Percentiles rank a stretch among this genome's conserved stretches.
Conservation (phyloP, 2,329 filamentous ascomycete genomes). For the Colletotrichum aenigma region DNA sequence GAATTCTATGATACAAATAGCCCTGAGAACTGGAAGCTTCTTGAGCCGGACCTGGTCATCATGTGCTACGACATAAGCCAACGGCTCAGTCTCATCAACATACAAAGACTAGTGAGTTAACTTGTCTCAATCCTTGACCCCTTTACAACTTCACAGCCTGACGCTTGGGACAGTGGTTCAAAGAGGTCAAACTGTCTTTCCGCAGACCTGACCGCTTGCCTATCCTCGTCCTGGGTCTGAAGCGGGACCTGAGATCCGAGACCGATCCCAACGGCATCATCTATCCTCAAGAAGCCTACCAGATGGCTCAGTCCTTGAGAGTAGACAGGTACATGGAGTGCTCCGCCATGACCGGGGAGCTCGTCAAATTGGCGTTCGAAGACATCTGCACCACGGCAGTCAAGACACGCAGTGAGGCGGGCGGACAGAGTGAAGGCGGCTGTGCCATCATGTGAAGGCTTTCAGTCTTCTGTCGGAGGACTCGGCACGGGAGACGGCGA, state of each 20-base stretch:
- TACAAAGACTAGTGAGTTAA: conserved; percentile 57
- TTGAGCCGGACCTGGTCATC: conserved; percentile 62
- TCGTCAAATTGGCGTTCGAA: conserved; percentile 61
- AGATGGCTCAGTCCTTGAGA: conserved; percentile 60
- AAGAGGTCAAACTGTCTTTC: conserved; percentile 56
- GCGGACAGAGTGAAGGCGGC: conserved; percentile 60
- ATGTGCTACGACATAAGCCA: conserved; percentile 68
- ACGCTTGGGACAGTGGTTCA: conserved; percentile 56
- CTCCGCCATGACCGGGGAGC: conserved; percentile 64
- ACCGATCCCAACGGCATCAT: conserved; percentile 64
- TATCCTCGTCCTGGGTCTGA: conserved; percentile 62
- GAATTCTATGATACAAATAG: conserved; percentile 65
- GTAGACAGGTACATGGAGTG: conserved; percentile 70
- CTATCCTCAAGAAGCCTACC: conserved; percentile 65
- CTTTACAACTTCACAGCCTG: background rate
- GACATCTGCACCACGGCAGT: conserved; percentile 64
- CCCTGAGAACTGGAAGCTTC: conserved; percentile 62
- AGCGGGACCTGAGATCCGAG: conserved; percentile 63
- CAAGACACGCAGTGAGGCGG: conserved; percentile 46
- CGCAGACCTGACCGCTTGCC: conserved; percentile 52
- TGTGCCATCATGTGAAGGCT: conserved; percentile 53
- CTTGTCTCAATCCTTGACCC: background rate
- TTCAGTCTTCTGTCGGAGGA: background rate
- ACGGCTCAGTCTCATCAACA: conserved; percentile 60
- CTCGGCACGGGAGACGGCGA: background rate